A percentile compares a stretch with the other conserved stretches of the same genome.
Conservation (phyloP, 148 eudicot species). For the Salicornia ramosissima region DNA sequence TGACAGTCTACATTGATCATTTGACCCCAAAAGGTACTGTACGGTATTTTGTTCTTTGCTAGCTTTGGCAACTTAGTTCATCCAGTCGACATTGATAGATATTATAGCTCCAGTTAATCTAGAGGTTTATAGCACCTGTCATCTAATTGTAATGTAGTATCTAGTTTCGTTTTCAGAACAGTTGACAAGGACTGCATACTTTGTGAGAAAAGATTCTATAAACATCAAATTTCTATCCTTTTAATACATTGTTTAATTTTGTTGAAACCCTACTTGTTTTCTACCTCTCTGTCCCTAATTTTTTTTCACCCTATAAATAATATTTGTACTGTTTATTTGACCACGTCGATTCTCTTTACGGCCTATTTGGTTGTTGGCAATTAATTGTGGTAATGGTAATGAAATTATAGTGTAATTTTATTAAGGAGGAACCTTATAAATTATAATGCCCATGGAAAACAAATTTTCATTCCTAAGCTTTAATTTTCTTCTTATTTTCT, state of each 20-base stretch:
- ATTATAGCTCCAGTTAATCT: background rate
- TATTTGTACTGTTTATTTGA: too few species aligned
- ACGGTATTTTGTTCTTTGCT: constrained; percentile 10
- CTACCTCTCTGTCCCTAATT: too few species aligned
- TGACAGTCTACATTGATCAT: too few species aligned
- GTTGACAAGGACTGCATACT: constrained; percentile 18
- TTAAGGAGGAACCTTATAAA: too few species aligned
- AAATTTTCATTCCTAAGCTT: too few species aligned
- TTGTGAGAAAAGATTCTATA: background rate
- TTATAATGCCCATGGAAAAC: too few species aligned
- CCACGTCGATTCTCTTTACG: too few species aligned
- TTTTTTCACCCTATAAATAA: too few species aligned
- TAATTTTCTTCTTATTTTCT: too few species aligned
- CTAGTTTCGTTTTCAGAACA: constrained; percentile 3
- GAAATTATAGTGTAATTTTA: too few species aligned
- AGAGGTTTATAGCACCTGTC: constrained; percentile 10
- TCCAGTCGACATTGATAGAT: background rate
- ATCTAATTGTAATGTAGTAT: constrained; percentile 17
- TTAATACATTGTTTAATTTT: background rate
- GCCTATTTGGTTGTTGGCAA: too few species aligned
- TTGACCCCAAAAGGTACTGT: constrained; percentile 7
- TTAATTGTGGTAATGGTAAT: too few species aligned
- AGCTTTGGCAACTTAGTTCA: background rate
- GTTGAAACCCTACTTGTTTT: constrained; percentile 11
- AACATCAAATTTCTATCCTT: background rate